These are phyloP conservation scores for Globisporangium canariense DNA, from an alignment of 352 stramenopile genomes.

Conservation along the genomic window DNA sequence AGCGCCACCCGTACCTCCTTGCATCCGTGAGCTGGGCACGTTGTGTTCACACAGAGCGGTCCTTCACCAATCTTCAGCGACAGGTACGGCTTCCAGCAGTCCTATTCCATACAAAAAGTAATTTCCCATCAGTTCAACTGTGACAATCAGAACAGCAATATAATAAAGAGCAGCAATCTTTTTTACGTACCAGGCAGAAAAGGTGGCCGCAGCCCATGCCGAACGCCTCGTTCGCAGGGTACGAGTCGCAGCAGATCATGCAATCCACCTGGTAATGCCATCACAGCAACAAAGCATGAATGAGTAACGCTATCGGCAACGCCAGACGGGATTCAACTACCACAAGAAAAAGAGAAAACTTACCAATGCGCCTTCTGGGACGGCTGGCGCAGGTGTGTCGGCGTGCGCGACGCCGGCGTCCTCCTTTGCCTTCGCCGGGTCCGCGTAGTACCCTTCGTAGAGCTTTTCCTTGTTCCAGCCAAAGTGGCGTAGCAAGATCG, in stretches of 20 bases:
- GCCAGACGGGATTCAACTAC: neutral
- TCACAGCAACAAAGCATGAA: neutral
- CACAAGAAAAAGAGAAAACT: constrained; percentile 7
- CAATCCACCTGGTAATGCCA: constrained; percentile 50
- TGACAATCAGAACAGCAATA: neutral
- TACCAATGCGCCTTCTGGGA: constrained; percentile 41
- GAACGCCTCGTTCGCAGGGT: constrained; percentile 65
- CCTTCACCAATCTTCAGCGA: constrained; percentile 90
- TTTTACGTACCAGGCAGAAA: constrained; percentile 90
- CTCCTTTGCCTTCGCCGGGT: constrained; percentile 51
- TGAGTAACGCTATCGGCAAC: neutral
- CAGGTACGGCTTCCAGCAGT: constrained; percentile 86
- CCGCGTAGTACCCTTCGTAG: constrained; percentile 82
- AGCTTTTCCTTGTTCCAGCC: constrained; percentile 90
- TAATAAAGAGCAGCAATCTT: neutral
- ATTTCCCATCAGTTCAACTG: neutral
- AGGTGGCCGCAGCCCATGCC: constrained; percentile 96
- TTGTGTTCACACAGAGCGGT: constrained; percentile 91
- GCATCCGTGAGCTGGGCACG: constrained; percentile 94
- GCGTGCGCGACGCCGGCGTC: constrained; percentile 64
- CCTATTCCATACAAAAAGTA: constrained; percentile 21
- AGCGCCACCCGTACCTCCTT: constrained; percentile 67
- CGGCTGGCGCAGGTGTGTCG: constrained; percentile 28
- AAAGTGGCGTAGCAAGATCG: constrained; percentile 81
- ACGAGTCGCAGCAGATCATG: constrained; percentile 95